These are phyloP conservation scores for Diplotaxis tenuifolia DNA, from an alignment of 345 rosid genomes.

Conservation along the genomic window DNA sequence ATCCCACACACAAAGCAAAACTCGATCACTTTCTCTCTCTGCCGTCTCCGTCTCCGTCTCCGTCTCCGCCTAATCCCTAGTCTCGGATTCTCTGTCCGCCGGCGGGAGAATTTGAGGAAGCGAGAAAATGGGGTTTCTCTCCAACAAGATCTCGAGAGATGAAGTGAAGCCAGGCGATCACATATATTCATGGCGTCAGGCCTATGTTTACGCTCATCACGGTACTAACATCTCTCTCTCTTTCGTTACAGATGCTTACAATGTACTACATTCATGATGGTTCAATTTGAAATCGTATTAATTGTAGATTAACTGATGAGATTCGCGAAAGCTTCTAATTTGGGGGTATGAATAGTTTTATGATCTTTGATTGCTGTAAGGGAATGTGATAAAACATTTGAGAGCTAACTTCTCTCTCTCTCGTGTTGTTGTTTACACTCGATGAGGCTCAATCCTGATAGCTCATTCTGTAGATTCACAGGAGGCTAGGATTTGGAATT, in stretches of 20 bases:
- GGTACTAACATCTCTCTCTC: slow-evolving; percentile 42
- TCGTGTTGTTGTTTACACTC: no score
- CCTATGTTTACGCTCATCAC: slow-evolving; percentile 78
- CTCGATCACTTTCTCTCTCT: neutral
- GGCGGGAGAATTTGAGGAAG: slow-evolving; percentile 20
- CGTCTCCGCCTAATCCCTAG: slow-evolving; percentile 8
- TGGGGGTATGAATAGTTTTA: slow-evolving; percentile 9
- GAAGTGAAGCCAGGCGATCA: slow-evolving; percentile 72
- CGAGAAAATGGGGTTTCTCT: slow-evolving; percentile 60
- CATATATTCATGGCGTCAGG: slow-evolving; percentile 79
- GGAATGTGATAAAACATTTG: slow-evolving; percentile 3
- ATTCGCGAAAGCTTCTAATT: slow-evolving; percentile 4
- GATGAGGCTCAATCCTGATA: slow-evolving; percentile 7
- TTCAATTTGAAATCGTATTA: neutral
- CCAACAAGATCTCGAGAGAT: slow-evolving; percentile 54
- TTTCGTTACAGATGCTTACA: neutral
- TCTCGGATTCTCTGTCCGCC: slow-evolving; percentile 17
- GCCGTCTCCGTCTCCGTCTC: slow-evolving; percentile 23
- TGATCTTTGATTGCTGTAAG: neutral
- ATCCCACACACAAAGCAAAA: slow-evolving; percentile 20
- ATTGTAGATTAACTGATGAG: neutral
- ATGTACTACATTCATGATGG: neutral
- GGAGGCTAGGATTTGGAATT: neutral
- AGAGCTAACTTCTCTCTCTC: neutral
- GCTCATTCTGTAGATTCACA: neutral